A percentile compares a stretch with the other conserved stretches of the same genome.
Evolutionary conservation across 306 rosid species (phyloP).

Genomic region (Mimosa bimucronata): DNA sequence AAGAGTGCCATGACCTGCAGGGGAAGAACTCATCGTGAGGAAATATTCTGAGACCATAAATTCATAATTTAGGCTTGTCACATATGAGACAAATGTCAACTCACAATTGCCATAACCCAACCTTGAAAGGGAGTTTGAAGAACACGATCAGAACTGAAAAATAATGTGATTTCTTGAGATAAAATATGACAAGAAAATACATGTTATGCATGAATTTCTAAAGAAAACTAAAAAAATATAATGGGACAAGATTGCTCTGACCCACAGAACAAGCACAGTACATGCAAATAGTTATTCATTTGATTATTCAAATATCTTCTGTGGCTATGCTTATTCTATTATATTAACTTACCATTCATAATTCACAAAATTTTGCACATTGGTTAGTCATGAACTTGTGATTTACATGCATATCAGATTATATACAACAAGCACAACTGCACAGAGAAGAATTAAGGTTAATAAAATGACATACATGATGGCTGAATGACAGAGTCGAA

Average conservation of each 20-base stretch:
- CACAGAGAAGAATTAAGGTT: slow-evolving; percentile 25
- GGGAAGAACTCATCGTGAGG: slow-evolving; percentile 33
- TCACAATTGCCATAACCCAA: slow-evolving; percentile 96
- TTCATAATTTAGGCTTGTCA: slow-evolving; percentile 5
- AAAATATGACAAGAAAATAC: slow-evolving; percentile 16
- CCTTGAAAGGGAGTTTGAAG: slow-evolving; percentile 96
- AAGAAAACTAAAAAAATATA: slow-evolving; percentile 3
- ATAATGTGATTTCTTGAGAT: slow-evolving; percentile 15
- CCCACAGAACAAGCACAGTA: slow-evolving; percentile 13
- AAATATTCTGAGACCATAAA: slow-evolving; percentile 33
- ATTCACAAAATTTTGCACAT: background rate
- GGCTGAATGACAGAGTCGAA: slow-evolving; percentile 20
- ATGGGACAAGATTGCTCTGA: slow-evolving; percentile 1
- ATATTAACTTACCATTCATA: background rate
- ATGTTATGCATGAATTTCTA: slow-evolving; percentile 16
- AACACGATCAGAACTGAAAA: slow-evolving; percentile 84
- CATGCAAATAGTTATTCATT: slow-evolving; percentile 4
- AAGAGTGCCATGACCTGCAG: slow-evolving; percentile 91
- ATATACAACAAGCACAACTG: slow-evolving; percentile 27
- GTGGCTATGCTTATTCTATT: slow-evolving; percentile 20
- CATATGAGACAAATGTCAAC: slow-evolving; percentile 45
- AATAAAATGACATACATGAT: slow-evolving; percentile 35
- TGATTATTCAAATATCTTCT: slow-evolving; percentile 6
- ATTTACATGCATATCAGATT: slow-evolving; percentile 5
- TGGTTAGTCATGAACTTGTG: background rate